phyloP scores from a whole-genome alignment of 805 yeast species.

The Phaffomyces thermotolerans region DNA sequence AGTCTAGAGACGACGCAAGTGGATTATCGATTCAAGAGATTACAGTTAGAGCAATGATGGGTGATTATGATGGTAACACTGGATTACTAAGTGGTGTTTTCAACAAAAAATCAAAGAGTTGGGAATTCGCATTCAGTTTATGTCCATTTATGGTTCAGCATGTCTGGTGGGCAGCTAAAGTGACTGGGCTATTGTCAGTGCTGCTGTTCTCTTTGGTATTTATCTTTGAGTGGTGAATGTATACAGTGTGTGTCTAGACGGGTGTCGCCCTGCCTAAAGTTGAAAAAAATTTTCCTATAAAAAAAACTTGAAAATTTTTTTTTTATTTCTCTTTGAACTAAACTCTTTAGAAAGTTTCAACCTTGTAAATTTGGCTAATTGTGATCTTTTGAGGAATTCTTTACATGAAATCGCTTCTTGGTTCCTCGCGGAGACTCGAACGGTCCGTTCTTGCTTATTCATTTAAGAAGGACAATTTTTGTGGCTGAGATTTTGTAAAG shows the following conservation, averaged over 20 bases:
- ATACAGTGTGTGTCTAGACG: no score
- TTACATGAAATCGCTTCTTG: neutral
- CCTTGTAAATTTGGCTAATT: constrained; percentile 4
- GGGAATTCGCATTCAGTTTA: constrained; percentile 64
- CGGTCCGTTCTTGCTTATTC: constrained; percentile 10
- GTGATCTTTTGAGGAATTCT: neutral
- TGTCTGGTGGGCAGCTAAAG: constrained; percentile 90
- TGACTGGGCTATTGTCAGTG: constrained; percentile 36
- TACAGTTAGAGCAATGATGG: constrained; percentile 93
- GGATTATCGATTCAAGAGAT: constrained; percentile 50
- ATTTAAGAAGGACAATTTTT: constrained; percentile 8
- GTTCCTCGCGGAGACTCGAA: neutral
- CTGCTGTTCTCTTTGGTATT: constrained; percentile 29
- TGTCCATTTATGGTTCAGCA: constrained; percentile 88
- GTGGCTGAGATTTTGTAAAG: constrained; percentile 3
- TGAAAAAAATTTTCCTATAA: no score
- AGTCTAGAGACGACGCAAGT: constrained; percentile 29
- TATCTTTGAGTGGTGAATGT: constrained; percentile 7
- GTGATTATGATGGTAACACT: constrained; percentile 85
- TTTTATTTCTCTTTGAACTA: neutral
- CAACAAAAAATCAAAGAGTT: constrained; percentile 31
- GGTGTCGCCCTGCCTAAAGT: no score
- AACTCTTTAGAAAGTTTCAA: constrained; percentile 10
- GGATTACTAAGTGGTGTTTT: constrained; percentile 78
- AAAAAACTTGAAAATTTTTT: neutral